Conservation (phyloP, 2,329 filamentous ascomycete genomes). For the Fusarium sp. region DNA sequence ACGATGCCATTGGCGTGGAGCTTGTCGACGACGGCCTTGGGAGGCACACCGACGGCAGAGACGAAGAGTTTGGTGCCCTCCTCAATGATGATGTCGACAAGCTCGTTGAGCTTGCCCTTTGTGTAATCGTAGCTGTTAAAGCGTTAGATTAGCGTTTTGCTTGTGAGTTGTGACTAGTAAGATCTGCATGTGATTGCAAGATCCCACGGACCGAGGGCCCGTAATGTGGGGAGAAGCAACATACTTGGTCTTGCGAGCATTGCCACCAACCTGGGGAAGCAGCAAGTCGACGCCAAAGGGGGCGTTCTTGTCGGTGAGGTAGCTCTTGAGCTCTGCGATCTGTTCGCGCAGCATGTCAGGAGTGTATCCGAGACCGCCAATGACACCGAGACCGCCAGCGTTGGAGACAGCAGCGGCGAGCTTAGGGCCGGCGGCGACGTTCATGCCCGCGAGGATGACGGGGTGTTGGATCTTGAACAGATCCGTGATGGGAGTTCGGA, state of each 20-base stretch:
- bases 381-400: constrained; percentile 94
- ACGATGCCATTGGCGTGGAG: constrained; percentile 89
- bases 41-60: constrained; percentile 93
- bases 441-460: constrained; percentile 96
- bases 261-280: constrained; percentile 93
- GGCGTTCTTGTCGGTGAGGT: constrained; percentile 88
- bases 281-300: constrained; percentile 96
- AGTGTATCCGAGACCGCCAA: constrained; percentile 95
- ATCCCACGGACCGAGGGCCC: constrained; percentile 7
- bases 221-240: constrained; percentile 38
- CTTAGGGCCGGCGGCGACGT: constrained; percentile 96
- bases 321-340: constrained; percentile 92
- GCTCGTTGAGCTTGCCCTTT: constrained; percentile 95
- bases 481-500: constrained; percentile 93
- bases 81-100: constrained; percentile 93
- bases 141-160: constrained; percentile 24
- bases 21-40: constrained; percentile 87
- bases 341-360: constrained; percentile 97
- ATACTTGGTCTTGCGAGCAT: constrained; percentile 91
- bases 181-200: constrained; percentile 43
- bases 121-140: constrained; percentile 95
- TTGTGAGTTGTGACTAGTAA: not conserved
- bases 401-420: constrained; percentile 97
- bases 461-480: constrained; percentile 98
- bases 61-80: constrained; percentile 94